Percentiles rank a stretch among this genome's conserved stretches.
Evolutionary conservation across 495 filamentous ascomycete genomes (phyloP).

Genomic region (Aspergillus bridgeri): DNA sequence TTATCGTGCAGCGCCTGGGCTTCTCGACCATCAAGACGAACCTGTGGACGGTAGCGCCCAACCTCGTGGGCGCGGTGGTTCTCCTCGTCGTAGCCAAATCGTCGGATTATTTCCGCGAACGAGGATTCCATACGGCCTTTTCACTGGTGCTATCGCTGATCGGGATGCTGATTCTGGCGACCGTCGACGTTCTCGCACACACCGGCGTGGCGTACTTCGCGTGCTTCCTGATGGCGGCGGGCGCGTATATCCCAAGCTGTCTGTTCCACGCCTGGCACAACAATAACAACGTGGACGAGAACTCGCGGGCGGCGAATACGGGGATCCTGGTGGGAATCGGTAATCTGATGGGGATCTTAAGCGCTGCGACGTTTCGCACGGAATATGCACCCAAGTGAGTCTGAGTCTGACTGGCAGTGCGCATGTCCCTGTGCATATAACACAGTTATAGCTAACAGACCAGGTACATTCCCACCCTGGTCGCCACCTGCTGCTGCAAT

Average conservation of each 20-base stretch:
- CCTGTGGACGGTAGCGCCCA: conserved; percentile 68
- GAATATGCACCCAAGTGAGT: conserved; percentile 60
- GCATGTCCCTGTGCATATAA: too few species aligned
- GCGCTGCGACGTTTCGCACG: conserved; percentile 63
- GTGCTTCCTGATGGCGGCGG: conserved; percentile 70
- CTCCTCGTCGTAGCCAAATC: conserved; percentile 61
- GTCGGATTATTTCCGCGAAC: conserved; percentile 56
- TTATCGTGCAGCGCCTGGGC: conserved; percentile 56
- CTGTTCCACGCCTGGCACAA: conserved; percentile 58
- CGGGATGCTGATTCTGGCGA: conserved; percentile 64
- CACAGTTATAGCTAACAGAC: too few species aligned
- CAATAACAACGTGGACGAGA: conserved; percentile 71
- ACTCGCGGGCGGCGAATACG: conserved; percentile 41
- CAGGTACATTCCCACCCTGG: conserved; percentile 60
- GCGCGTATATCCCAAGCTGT: conserved; percentile 39
- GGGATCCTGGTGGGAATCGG: conserved; percentile 57
- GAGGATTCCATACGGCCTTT: conserved; percentile 64
- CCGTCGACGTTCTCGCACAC: conserved; percentile 55
- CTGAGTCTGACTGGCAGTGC: too few species aligned
- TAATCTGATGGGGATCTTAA: conserved; percentile 70
- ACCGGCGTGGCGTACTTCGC: conserved; percentile 67
- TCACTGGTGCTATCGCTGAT: conserved; percentile 64
- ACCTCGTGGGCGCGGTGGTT: conserved; percentile 59
- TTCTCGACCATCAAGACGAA: conserved; percentile 63
- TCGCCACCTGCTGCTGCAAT: conserved; percentile 69